These are phyloP conservation scores for Melastoma candidum DNA, from an alignment of 441 rosid species.

Conservation along the genomic window DNA sequence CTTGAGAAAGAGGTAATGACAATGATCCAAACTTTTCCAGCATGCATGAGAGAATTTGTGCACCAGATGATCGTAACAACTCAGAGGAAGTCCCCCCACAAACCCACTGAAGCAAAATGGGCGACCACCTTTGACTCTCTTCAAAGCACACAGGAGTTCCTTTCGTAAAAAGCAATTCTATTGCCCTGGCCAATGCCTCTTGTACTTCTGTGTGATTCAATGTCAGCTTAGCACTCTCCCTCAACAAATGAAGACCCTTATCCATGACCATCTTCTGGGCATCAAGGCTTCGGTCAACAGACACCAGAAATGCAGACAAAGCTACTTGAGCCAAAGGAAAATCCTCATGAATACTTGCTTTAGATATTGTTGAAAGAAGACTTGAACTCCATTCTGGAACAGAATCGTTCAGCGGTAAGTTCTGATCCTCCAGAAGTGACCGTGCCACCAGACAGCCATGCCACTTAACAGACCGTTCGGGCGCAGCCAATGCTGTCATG, in stretches of 20 bases:
- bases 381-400: constrained; percentile 89
- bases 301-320: constrained; percentile 72
- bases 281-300: constrained; percentile 67
- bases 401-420: constrained; percentile 73
- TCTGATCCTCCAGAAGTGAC: constrained; percentile 68
- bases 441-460: constrained; percentile 92
- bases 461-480: constrained; percentile 99
- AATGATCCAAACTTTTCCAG: constrained; percentile 73
- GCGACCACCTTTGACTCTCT: constrained; percentile 92
- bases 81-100: constrained; percentile 55
- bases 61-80: constrained; percentile 54
- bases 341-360: constrained; percentile 80
- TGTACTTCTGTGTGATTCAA: constrained; percentile 58
- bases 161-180: constrained; percentile 60
- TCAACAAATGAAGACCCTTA: constrained; percentile 79
- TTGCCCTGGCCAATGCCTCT: constrained; percentile 78
- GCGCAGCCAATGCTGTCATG: constrained; percentile 80
- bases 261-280: constrained; percentile 63
- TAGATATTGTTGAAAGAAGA: constrained; percentile 74
- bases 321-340: constrained; percentile 70
- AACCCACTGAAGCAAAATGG: constrained; percentile 75
- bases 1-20: constrained; percentile 81
- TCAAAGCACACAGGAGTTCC: constrained; percentile 63
- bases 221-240: constrained; percentile 66
- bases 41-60: constrained; percentile 65